Evolutionary conservation across 345 rosid species (phyloP).

Genomic region (Acer campestre): DNA sequence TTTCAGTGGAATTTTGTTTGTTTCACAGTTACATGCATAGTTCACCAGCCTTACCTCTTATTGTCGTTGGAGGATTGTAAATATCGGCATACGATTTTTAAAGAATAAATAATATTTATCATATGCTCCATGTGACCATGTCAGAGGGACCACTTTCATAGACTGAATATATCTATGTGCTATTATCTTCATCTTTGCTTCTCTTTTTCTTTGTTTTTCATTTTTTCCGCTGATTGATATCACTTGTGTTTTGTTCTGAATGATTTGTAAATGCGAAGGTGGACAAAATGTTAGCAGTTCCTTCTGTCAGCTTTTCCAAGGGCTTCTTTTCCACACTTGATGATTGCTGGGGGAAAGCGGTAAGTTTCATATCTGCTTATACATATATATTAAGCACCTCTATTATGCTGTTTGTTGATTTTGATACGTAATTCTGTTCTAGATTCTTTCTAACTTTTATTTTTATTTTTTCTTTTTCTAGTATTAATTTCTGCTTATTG

Average conservation of each 20-base stretch:
- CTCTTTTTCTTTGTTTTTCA: not conserved
- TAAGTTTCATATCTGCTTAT: slow-evolving; percentile 35
- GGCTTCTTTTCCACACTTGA: slow-evolving; percentile 59
- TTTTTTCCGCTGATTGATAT: not conserved
- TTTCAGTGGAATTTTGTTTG: not conserved
- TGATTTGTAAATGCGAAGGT: slow-evolving; percentile 38
- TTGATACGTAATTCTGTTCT: not conserved
- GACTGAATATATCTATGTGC: not conserved
- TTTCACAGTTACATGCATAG: not conserved
- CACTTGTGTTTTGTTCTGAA: slow-evolving; percentile 1
- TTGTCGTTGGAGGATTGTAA: not conserved
- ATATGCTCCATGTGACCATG: not conserved
- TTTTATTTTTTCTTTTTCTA: not conserved
- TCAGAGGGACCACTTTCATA: not conserved
- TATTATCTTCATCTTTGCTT: not conserved
- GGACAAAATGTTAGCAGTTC: slow-evolving; percentile 62
- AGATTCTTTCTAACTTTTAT: not conserved
- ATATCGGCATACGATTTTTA: not conserved
- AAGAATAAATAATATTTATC: not conserved
- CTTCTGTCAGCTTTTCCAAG: slow-evolving; percentile 71
- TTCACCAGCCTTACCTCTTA: not conserved
- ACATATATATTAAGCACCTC: not conserved
- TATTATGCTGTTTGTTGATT: not conserved
- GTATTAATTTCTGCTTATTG: not conserved
- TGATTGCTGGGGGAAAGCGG: slow-evolving; percentile 67